phyloP scores from a whole-genome alignment of 768 basidiomycete genomes.

The Mycena vitilis region DNA sequence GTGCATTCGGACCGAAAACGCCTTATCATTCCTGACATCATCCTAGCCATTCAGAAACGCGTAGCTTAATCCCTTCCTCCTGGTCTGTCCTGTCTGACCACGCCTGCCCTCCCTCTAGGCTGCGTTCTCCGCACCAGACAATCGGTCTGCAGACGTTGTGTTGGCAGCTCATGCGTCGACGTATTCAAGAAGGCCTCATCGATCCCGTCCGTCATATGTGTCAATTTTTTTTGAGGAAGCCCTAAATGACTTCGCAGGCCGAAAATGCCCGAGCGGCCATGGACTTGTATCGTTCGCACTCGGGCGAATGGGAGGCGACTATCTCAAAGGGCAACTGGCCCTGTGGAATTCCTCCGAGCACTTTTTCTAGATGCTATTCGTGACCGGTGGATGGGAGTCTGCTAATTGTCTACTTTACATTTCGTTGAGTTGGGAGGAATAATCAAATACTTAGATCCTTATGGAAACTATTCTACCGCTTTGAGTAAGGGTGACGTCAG shows the following conservation, averaged over 20 bases:
- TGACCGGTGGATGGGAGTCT: constrained; percentile 12
- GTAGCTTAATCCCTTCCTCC: no score
- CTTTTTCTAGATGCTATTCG: constrained; percentile 81
- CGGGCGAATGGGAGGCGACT: constrained; percentile 73
- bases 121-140: constrained; percentile 73
- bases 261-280: constrained; percentile 79
- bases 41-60: constrained; percentile 78
- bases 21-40: constrained; percentile 16
- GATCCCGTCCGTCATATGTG: constrained; percentile 69
- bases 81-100: no score
- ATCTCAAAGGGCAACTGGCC: constrained; percentile 78
- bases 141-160: constrained; percentile 83
- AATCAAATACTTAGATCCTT: constrained; percentile 5
- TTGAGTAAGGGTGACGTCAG: constrained; percentile 6
- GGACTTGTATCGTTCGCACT: constrained; percentile 68
- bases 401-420: constrained; percentile 17
- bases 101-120: constrained; percentile 4
- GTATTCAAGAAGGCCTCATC: constrained; percentile 77
- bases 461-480: constrained; percentile 17
- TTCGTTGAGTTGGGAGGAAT: constrained; percentile 11
- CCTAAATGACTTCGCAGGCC: constrained; percentile 56
- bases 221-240: constrained; percentile 20
- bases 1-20: neutral
- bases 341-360: constrained; percentile 77
- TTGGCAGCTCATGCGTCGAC: constrained; percentile 85